Evolutionary conservation across 352 stramenopile genomes (phyloP).

Genomic region (Blastocystis sp.): DNA sequence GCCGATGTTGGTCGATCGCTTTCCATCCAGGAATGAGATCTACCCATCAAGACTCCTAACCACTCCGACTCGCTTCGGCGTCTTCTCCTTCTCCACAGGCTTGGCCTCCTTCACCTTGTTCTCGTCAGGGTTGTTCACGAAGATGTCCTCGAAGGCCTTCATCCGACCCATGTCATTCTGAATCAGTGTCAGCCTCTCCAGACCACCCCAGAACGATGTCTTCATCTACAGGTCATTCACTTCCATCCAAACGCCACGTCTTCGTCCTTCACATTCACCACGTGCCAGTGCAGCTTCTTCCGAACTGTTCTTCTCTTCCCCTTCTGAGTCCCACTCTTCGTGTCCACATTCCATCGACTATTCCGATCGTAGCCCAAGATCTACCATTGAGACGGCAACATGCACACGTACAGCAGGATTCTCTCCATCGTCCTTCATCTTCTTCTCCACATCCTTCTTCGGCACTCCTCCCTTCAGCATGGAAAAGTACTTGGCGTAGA

Average conservation of each 20-base stretch:
- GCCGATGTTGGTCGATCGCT: constrained; percentile 54
- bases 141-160: constrained; percentile 57
- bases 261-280: constrained; percentile 7
- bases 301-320: constrained; percentile 23
- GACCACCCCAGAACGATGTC: constrained; percentile 21
- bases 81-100: constrained; percentile 19
- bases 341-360: constrained; percentile 28
- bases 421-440: constrained; percentile 56
- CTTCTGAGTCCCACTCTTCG: background rate
- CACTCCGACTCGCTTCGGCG: background rate
- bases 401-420: constrained; percentile 2
- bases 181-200: constrained; percentile 40
- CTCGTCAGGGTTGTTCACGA: constrained; percentile 58
- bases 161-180: constrained; percentile 26
- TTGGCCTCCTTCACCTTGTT: constrained; percentile 37
- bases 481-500: constrained; percentile 62
- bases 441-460: constrained; percentile 37
- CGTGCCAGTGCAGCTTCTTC: constrained; percentile 64
- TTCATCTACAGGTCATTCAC: constrained; percentile 17
- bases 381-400: background rate
- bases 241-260: background rate
- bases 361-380: constrained; percentile 16
- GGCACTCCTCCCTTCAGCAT: constrained; percentile 49
- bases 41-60: background rate
- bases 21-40: constrained; percentile 52